Evolutionary conservation across 169 alveolate species (phyloP).

Genomic region (Eimeria necatrix): DNA sequence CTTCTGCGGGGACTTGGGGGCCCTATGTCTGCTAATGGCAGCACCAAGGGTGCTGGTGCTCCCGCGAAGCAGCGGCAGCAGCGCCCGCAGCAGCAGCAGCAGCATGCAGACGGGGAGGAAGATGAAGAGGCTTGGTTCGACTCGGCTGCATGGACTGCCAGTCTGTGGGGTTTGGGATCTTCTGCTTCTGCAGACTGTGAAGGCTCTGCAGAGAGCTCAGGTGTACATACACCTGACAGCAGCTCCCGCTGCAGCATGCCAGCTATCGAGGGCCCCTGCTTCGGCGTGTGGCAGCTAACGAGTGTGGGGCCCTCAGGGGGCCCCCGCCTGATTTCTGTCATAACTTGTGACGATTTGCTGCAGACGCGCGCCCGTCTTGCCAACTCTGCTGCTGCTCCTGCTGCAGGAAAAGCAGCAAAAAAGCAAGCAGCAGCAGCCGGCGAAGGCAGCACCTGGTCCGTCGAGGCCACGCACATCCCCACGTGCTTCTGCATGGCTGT

Average conservation of each 20-base stretch:
- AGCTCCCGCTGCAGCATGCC: constrained; percentile 53
- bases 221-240: constrained; percentile 36
- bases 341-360: constrained; percentile 77
- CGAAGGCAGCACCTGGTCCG: constrained; percentile 53
- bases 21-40: neutral
- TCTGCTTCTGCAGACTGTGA: neutral
- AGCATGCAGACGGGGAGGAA: neutral
- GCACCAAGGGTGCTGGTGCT: constrained; percentile 31
- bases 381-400: constrained; percentile 33
- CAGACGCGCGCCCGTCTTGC: constrained; percentile 63
- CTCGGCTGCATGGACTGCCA: constrained; percentile 21
- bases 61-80: constrained; percentile 10
- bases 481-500: constrained; percentile 74
- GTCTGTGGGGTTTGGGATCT: constrained; percentile 37
- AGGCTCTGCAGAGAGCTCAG: neutral
- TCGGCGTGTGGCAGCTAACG: constrained; percentile 76
- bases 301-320: constrained; percentile 66
- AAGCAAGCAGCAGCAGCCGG: constrained; percentile 16
- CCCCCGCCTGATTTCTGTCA: constrained; percentile 76
- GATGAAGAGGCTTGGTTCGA: constrained; percentile 62
- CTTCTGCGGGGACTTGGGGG: constrained; percentile 18
- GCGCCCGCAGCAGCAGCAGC: constrained; percentile 41
- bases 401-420: neutral
- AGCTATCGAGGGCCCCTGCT: constrained; percentile 58
- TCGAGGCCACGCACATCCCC: constrained; percentile 71